Conservation (phyloP, 2,329 filamentous ascomycete species). For the Hysterium pulicare region DNA sequence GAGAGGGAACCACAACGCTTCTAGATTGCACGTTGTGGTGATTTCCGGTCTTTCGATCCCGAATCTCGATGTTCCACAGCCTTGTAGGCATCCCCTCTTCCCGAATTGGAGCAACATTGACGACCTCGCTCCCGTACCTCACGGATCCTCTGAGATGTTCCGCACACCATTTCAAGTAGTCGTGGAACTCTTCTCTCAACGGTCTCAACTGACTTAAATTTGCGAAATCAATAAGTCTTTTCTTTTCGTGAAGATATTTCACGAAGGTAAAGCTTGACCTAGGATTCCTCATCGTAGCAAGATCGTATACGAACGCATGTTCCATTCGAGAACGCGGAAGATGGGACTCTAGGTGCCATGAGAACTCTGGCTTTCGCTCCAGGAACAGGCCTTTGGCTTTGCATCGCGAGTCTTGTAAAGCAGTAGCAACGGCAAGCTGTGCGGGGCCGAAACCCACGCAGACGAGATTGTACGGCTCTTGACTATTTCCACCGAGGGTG, state of each 20-base stretch:
- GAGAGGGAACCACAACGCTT: slow-evolving; percentile 18
- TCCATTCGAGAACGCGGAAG: slow-evolving; percentile 33
- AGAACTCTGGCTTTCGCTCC: slow-evolving; percentile 30
- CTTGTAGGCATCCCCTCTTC: slow-evolving; percentile 17
- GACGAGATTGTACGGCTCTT: slow-evolving; percentile 25
- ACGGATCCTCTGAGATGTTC: slow-evolving; percentile 31
- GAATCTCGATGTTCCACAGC: slow-evolving; percentile 28
- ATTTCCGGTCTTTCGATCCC: slow-evolving; percentile 19
- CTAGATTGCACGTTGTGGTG: slow-evolving; percentile 22
- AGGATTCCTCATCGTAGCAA: slow-evolving; percentile 35
- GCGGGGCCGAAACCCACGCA: slow-evolving; percentile 35
- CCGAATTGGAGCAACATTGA: slow-evolving; percentile 20
- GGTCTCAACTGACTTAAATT: slow-evolving; percentile 37
- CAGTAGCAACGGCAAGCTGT: slow-evolving; percentile 34
- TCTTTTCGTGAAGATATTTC: slow-evolving; percentile 30
- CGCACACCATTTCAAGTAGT: slow-evolving; percentile 37
- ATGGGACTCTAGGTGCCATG: slow-evolving; percentile 28
- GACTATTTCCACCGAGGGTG: not conserved
- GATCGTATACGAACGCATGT: slow-evolving; percentile 32
- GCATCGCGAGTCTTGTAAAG: slow-evolving; percentile 28
- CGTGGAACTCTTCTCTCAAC: slow-evolving; percentile 36
- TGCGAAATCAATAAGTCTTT: slow-evolving; percentile 32
- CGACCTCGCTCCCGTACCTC: slow-evolving; percentile 28
- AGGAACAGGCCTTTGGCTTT: slow-evolving; percentile 27
- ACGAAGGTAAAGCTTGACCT: slow-evolving; percentile 32